Percentiles rank a stretch among this genome's conserved stretches.
These are phyloP conservation scores for Angomonas ambiguus DNA, from an alignment of 208 protist species.

Conservation along the genomic window DNA sequence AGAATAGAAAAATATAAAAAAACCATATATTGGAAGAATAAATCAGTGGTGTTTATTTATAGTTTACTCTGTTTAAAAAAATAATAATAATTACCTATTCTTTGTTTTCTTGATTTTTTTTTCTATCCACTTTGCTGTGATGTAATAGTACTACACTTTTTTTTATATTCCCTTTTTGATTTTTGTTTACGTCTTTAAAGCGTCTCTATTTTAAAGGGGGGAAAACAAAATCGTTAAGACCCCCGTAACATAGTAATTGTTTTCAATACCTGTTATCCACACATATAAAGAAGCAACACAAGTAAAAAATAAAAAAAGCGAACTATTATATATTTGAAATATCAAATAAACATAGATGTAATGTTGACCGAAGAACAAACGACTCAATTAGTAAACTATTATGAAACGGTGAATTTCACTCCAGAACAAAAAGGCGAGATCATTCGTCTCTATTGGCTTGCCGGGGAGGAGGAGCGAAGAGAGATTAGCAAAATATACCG, in stretches of 20 bases:
- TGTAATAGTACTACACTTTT: no score
- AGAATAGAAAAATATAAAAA: background rate
- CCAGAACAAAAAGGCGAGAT: slow-evolving; percentile 60
- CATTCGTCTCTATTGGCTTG: slow-evolving; percentile 70
- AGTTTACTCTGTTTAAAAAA: background rate
- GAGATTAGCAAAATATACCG: slow-evolving; percentile 72
- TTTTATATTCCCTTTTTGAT: no score
- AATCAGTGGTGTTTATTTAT: no score
- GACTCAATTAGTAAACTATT: slow-evolving; percentile 65
- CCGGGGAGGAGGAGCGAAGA: slow-evolving; percentile 43
- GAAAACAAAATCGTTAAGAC: no score
- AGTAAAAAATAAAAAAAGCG: background rate
- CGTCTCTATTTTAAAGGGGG: no score
- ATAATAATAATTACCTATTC: background rate
- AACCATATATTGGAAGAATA: no score
- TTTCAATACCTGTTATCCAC: no score
- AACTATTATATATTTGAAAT: background rate
- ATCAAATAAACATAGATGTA: background rate
- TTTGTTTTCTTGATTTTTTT: background rate
- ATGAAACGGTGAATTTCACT: slow-evolving; percentile 49
- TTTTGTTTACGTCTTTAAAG: no score
- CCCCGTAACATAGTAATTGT: no score
- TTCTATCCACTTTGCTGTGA: no score
- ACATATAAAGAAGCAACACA: background rate
- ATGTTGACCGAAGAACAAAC: slow-evolving; percentile 64